phyloP scores from a whole-genome alignment of 1,139 yeast genomes.

The Candida pseudoviswanathii region DNA sequence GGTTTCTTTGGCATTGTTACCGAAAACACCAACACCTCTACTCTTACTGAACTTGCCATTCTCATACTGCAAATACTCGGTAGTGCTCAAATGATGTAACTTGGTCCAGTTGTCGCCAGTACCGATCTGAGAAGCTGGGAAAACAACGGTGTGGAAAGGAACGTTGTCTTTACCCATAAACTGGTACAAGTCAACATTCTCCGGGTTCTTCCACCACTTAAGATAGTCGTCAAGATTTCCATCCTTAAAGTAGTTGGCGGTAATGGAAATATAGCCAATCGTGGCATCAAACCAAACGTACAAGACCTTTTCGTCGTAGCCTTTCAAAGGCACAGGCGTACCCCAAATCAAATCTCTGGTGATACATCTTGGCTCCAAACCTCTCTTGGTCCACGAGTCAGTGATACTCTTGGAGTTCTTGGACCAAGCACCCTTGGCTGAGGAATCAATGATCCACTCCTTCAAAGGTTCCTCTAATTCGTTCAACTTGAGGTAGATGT shows the following conservation, averaged over 20 bases:
- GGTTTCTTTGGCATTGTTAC: conserved; percentile 93
- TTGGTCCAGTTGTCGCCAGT: conserved; percentile 88
- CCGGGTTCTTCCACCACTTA: conserved; percentile 90
- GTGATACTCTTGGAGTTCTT: conserved; percentile 87
- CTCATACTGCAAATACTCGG: conserved; percentile 96
- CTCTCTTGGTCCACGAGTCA: conserved; percentile 90
- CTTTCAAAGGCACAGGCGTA: conserved; percentile 90
- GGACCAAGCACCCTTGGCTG: conserved; percentile 84
- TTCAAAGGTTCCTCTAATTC: conserved; percentile 76
- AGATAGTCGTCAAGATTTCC: conserved; percentile 62
- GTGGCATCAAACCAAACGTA: conserved; percentile 99
- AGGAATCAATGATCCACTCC: conserved; percentile 71
- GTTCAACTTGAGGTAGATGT: conserved; percentile 79
- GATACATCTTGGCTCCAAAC: conserved; percentile 91
- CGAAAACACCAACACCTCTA: conserved; percentile 96
- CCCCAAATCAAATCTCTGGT: conserved; percentile 99
- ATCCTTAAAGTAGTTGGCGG: conserved; percentile 82
- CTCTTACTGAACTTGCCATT: conserved; percentile 98
- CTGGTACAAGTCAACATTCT: conserved; percentile 81
- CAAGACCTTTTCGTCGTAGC: conserved; percentile 82
- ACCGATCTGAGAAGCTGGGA: conserved; percentile 92
- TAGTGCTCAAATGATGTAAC: conserved; percentile 87
- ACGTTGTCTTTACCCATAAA: conserved; percentile 99
- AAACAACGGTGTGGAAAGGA: conserved; percentile 97
- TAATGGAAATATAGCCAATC: conserved; percentile 93